Base-by-base conservation (phyloP, 2,329 filamentous ascomycete species). In the Scedosporium dehoogii region DNA sequence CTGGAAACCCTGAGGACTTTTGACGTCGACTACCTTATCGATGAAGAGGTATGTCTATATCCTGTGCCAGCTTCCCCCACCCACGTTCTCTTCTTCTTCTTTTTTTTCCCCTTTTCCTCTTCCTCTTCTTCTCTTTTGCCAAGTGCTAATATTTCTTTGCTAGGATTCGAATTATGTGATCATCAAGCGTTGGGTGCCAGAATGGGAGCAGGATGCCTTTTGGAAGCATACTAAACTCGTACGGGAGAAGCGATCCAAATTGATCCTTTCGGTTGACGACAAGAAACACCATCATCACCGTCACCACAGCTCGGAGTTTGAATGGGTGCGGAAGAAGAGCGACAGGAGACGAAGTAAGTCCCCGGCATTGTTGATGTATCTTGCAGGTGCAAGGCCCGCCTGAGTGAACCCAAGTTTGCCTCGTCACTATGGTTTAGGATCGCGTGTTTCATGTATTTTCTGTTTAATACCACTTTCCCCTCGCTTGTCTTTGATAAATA, bases 101-200 rank as follows among this genome's bases (percentile, higher is more conserved):
- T n/a, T 38, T 38, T 10, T 38, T 38, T 3, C 10, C 29, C 29
- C 6, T 9, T 7, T 2, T 33, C 29, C 3, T 33, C 9, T 33
- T 33, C 29, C 9, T 33, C 6, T 33, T 33, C 3, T 38, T 12
- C 33, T 38, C 4, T 14, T 14, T 38, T 38, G 33, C 33, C 33
- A 9, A 38, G 14, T 38, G 10, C 33, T 38, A 38, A 38, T 38
- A 38, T 38, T 38, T 23, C 33, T 12, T 38, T 38, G 33, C 10
- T 10, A 85, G 79, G 86, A 92, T 68, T 81, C 84, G 18, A 81
- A 86, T 60, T 92, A 85, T 67, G 78, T 92, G 62, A 73, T 92
- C 64, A 88, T 92, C 74, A 89, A 88, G 73, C 80, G 85, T 62
- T 90, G 85, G 84, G 85, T 92, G 60, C 82, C 84, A 3, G 85